Conservation (phyloP, 176 grass and related monocot species). For the Secale cereale region DNA sequence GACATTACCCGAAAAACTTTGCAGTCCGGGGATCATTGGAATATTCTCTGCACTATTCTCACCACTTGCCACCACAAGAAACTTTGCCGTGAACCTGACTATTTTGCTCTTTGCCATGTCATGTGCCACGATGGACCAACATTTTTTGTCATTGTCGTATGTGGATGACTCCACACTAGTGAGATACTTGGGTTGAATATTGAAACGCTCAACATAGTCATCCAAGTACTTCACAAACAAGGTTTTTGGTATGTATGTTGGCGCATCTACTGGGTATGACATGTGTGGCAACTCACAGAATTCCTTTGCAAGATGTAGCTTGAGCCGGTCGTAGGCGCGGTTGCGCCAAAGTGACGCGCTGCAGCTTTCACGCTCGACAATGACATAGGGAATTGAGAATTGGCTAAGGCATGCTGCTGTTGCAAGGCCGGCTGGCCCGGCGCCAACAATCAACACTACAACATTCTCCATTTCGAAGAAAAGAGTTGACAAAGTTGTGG, state of each 20-base stretch:
- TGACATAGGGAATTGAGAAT: not conserved
- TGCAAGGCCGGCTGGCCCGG: not conserved
- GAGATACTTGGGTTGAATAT: not conserved
- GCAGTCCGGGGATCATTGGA: not conserved
- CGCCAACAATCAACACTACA: not conserved
- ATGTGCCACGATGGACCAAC: no score
- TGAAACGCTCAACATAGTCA: not conserved
- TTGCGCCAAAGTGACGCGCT: not conserved
- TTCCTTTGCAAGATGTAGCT: not conserved
- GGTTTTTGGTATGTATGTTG: not conserved
- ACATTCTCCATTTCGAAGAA: not conserved
- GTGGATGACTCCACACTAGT: no score
- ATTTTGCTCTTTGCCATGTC: no score
- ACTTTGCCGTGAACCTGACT: not conserved
- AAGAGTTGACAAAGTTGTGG: not conserved
- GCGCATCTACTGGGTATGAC: not conserved
- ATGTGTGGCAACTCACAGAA: not conserved
- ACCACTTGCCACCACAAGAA: slow-evolving; percentile 36
- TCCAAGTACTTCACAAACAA: not conserved
- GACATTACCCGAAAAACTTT: no score
- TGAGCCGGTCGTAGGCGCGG: not conserved
- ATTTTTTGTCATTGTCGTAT: no score
- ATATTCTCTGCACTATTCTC: no score
- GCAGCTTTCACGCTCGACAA: not conserved
- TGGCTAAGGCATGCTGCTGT: not conserved